phyloP scores from a whole-genome alignment of 768 basidiomycete species.

The Hypholoma sublateritium region DNA sequence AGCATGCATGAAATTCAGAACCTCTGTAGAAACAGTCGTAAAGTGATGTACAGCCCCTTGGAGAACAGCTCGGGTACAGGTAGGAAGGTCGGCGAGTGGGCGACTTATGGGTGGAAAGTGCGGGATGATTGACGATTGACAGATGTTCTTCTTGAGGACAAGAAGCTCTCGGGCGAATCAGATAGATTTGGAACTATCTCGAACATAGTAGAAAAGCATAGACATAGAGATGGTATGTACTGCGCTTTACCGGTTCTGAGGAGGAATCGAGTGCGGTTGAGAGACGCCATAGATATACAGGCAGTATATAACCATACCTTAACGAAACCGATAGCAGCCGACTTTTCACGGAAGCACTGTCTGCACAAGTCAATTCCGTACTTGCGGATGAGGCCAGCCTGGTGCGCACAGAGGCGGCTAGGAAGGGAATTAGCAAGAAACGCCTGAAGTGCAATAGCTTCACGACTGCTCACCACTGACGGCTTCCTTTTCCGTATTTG shows the following conservation, averaged over 20 bases:
- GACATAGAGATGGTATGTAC: constrained; percentile 9
- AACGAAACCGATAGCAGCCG: constrained; percentile 88
- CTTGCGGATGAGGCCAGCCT: constrained; percentile 97
- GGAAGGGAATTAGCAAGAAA: constrained; percentile 5
- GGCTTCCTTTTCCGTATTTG: constrained; percentile 93
- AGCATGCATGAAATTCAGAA: too few species aligned
- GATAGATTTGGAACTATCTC: constrained; percentile 12
- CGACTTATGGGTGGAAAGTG: not conserved
- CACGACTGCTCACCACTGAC: constrained; percentile 74
- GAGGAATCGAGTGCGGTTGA: constrained; percentile 1
- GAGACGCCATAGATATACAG: not conserved
- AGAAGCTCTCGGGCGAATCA: not conserved
- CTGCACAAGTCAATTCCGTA: constrained; percentile 97
- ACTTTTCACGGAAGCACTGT: constrained; percentile 98
- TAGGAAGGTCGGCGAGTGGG: not conserved
- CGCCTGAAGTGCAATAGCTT: not conserved
- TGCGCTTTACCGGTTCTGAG: constrained; percentile 27
- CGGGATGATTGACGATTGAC: not conserved
- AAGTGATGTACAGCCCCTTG: not conserved
- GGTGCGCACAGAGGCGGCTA: constrained; percentile 95
- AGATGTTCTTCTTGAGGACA: not conserved
- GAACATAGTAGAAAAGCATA: constrained; percentile 7
- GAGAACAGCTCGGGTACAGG: not conserved
- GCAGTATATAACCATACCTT: constrained; percentile 58
- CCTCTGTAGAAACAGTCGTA: not conserved